phyloP scores from a whole-genome alignment of 305 asterid species.

The Fraxinus sp. region DNA sequence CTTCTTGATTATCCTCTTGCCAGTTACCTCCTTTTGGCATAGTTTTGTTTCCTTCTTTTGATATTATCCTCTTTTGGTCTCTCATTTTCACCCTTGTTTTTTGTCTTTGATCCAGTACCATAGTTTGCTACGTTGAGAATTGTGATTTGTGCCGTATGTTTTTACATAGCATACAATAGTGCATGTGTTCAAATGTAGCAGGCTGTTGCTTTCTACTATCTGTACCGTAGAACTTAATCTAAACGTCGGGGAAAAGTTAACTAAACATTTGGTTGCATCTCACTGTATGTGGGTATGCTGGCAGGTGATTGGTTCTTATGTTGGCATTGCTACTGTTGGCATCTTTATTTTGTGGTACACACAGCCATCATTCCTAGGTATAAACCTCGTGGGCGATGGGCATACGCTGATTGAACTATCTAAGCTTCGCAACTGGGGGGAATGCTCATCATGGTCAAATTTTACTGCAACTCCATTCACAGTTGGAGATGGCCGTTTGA shows the following conservation, averaged over 20 bases:
- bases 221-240: not conserved
- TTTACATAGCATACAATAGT: not conserved
- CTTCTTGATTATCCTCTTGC: not conserved
- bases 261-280: not conserved
- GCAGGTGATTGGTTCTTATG: slow-evolving; percentile 88
- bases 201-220: not conserved
- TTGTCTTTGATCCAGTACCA: not conserved
- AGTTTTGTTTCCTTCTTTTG: not conserved
- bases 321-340: slow-evolving; percentile 89
- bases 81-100: not conserved
- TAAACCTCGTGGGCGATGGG: slow-evolving; percentile 63
- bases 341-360: slow-evolving; percentile 86
- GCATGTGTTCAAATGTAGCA: not conserved
- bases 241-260: not conserved
- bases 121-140: not conserved
- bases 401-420: slow-evolving; percentile 69
- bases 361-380: slow-evolving; percentile 69
- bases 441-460: slow-evolving; percentile 73
- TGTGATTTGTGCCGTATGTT: not conserved
- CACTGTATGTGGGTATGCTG: slow-evolving; percentile 4
- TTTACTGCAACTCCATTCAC: slow-evolving; percentile 72
- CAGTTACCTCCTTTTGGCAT: not conserved
- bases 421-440: slow-evolving; percentile 91
- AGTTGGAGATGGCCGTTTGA: slow-evolving; percentile 50
- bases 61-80: not conserved